These are phyloP conservation scores for Citrus hindsii DNA, from an alignment of 345 rosid species.

Conservation along the genomic window DNA sequence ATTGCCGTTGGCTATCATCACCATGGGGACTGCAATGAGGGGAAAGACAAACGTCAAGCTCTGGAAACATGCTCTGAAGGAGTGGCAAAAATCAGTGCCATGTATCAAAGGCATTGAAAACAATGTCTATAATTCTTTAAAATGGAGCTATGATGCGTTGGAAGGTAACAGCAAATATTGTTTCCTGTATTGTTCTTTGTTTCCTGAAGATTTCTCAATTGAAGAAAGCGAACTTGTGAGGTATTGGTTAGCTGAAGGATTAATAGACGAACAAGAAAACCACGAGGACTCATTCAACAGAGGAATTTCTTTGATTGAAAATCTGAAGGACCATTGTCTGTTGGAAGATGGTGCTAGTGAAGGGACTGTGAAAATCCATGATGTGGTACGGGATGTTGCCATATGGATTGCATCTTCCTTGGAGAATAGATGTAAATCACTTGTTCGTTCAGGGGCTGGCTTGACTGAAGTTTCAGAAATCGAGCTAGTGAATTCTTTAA, in stretches of 20 bases:
- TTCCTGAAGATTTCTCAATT: constrained; percentile 40
- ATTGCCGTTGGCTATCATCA: constrained; percentile 48
- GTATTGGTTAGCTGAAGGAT: constrained; percentile 44
- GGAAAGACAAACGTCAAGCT: constrained; percentile 17
- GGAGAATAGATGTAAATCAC: constrained; percentile 23
- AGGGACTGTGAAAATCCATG: constrained; percentile 47
- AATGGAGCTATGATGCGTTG: constrained; percentile 35
- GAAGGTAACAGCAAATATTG: constrained; percentile 28
- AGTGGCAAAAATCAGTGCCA: constrained; percentile 34
- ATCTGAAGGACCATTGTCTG: constrained; percentile 40
- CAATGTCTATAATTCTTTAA: constrained; percentile 32
- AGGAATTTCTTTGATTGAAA: constrained; percentile 39
- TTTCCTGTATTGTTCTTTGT: constrained; percentile 43
- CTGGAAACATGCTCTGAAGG: constrained; percentile 39
- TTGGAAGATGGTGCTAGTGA: constrained; percentile 33
- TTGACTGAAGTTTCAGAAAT: constrained; percentile 18
- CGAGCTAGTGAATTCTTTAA: constrained; percentile 22
- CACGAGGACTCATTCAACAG: constrained; percentile 22
- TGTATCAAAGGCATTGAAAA: constrained; percentile 26
- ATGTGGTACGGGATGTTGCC: constrained; percentile 44
- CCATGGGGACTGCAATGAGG: constrained; percentile 38
- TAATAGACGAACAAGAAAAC: constrained; percentile 27
- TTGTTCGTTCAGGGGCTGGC: constrained; percentile 30
- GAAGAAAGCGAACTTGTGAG: constrained; percentile 31
- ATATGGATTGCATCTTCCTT: constrained; percentile 31